These are phyloP conservation scores for Monilinia polystroma DNA, from an alignment of 2,329 filamentous ascomycete species.

Conservation along the genomic window DNA sequence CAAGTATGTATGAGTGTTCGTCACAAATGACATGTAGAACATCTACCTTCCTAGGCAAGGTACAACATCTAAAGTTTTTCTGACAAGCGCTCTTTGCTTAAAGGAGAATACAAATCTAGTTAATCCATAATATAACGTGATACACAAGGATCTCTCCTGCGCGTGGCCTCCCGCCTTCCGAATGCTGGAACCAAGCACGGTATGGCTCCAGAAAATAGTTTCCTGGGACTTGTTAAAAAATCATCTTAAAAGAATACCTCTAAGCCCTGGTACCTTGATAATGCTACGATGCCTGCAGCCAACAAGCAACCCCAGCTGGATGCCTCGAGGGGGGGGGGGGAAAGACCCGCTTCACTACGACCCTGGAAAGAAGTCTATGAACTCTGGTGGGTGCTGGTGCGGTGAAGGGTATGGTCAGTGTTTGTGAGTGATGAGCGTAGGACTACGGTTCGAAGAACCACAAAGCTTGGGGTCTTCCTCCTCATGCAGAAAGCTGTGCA, in stretches of 20 bases:
- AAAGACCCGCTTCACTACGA: slow-evolving; percentile 33
- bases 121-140: slow-evolving; percentile 33
- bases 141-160: slow-evolving; percentile 29
- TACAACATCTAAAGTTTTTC: slow-evolving; percentile 11
- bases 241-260: slow-evolving; percentile 18
- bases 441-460: slow-evolving; percentile 29
- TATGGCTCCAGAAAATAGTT: slow-evolving; percentile 25
- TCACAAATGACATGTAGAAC: slow-evolving; percentile 15
- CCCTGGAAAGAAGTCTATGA: slow-evolving; percentile 29
- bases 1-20: background rate
- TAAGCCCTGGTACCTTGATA: slow-evolving; percentile 25
- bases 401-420: slow-evolving; percentile 30
- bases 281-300: slow-evolving; percentile 27
- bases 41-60: slow-evolving; percentile 12
- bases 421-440: slow-evolving; percentile 36
- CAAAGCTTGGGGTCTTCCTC: slow-evolving; percentile 24
- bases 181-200: slow-evolving; percentile 26
- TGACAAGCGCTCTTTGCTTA: slow-evolving; percentile 19
- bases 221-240: slow-evolving; percentile 26
- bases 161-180: slow-evolving; percentile 36
- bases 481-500: slow-evolving; percentile 29
- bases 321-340: slow-evolving; percentile 24
- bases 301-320: slow-evolving; percentile 30
- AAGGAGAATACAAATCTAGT: slow-evolving; percentile 14
- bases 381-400: slow-evolving; percentile 28